Base-by-base conservation (phyloP, 2,329 filamentous ascomycete genomes). In the Arthrobotrys pseudoclavata region DNA sequence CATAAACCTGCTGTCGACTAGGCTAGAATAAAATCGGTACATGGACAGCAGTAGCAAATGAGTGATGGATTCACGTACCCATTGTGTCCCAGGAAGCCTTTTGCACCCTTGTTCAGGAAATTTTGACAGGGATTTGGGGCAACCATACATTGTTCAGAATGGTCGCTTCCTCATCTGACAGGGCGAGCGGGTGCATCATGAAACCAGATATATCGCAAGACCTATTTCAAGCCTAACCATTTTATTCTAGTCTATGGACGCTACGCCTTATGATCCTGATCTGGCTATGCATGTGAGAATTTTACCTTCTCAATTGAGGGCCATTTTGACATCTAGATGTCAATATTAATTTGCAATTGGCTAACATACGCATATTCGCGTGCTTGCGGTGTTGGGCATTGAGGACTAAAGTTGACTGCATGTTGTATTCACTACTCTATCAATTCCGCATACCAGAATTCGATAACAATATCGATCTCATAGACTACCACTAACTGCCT, bases 141-240 rank as follows among this genome's bases (percentile, higher is more conserved):
- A n/a, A 69, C 74, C 67, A 71, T 52, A 71, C 67, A 63, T n/a
- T 13, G 10, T 29, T 42, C 22, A 64, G 74, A 62, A 18, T 34
- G 42, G 40, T 29, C 15, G 29, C 26, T 40, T 55, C 53, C 34
- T 34, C 47, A 26, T 62, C 53, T 77, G 45, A 77, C 64, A 71
- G 74, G 74, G 22, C 74, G 50, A 67, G 20, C 29, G 45, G 67
- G 74, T 70, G 74, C 74, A 77, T 77, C 74, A 70, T 77, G 67
- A 77, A 70, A 24, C 48, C 12, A 18, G 48, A 48, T 45, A 68
- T 55, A 68, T 15, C 18, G 31, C 31, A 5, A 48, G 42, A 31
- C 26, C 63, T 67, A 67, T 67, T 67, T 67, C 63, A 22, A 67
- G 63, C 29, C 10, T 10, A 20, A 20, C n/a, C 22, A n/a, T 29